Conservation (phyloP, 345 rosid species). For the Eucalyptus grandis region DNA sequence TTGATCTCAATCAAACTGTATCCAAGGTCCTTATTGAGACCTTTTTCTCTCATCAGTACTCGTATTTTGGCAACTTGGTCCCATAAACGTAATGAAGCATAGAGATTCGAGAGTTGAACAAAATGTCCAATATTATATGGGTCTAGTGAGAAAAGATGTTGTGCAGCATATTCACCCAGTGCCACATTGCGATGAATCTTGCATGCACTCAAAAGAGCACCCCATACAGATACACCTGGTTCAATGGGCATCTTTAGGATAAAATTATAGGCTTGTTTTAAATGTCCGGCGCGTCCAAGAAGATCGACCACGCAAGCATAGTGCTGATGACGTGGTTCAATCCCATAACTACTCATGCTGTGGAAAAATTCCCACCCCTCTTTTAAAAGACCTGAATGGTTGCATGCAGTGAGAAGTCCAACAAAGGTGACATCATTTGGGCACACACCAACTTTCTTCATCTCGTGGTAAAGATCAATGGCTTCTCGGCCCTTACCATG, state of each 20-base stretch:
- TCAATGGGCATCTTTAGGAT: conserved; percentile 3
- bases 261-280: background rate
- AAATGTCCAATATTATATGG: conserved; percentile 3
- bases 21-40: conserved; percentile 4
- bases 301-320: conserved; percentile 6
- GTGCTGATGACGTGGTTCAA: conserved; percentile 7
- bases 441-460: background rate
- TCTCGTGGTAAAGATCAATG: background rate
- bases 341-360: background rate
- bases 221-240: conserved; percentile 5
- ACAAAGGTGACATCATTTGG: conserved; percentile 10
- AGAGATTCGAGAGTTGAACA: conserved; percentile 6
- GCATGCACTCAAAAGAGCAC: conserved; percentile 7
- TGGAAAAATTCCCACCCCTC: conserved; percentile 7
- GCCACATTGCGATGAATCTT: background rate
- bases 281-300: conserved; percentile 2
- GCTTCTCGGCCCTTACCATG: conserved; percentile 5
- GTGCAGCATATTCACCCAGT: conserved; percentile 6
- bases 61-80: background rate
- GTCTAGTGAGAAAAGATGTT: background rate
- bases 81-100: conserved; percentile 5
- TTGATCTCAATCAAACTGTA: conserved; percentile 6
- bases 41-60: background rate
- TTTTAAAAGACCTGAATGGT: conserved; percentile 3
- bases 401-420: conserved; percentile 5